Evolutionary conservation across 176 grass and related monocot species (phyloP).

Genomic region (Ampelocalamus luodianensis): DNA sequence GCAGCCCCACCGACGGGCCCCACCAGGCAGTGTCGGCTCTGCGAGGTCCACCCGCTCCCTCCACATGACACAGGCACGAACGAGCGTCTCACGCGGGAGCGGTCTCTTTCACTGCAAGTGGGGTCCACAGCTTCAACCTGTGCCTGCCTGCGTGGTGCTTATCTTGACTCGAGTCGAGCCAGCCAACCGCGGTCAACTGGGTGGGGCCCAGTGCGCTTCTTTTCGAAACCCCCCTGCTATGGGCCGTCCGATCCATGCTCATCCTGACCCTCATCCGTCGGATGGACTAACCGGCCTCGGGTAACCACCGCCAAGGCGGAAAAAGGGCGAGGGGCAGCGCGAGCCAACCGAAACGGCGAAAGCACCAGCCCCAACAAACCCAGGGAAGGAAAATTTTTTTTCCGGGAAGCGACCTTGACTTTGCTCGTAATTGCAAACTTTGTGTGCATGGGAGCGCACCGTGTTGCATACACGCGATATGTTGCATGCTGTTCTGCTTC

Average conservation of each 20-base stretch:
- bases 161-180: not conserved
- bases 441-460: not conserved
- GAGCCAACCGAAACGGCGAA: constrained; percentile 9
- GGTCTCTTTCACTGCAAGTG: not conserved
- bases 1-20: not conserved
- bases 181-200: not conserved
- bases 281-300: not conserved
- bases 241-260: not conserved
- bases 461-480: not conserved
- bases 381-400: not conserved
- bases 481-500: not conserved
- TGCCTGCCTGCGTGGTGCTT: not conserved
- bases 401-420: not conserved
- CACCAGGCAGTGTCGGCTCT: not conserved
- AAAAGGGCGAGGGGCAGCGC: not conserved
- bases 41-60: not conserved
- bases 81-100: not conserved
- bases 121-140: not conserved
- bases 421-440: not conserved
- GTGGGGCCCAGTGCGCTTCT: not conserved
- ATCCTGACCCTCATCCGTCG: not conserved
- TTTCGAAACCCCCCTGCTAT: not conserved
- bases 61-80: not conserved
- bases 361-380: not conserved
- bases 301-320: not conserved